Percentiles rank a stretch among this genome's conserved stretches.
These are phyloP conservation scores for Castanea sativa DNA, from an alignment of 306 rosid species.

Conservation along the genomic window DNA sequence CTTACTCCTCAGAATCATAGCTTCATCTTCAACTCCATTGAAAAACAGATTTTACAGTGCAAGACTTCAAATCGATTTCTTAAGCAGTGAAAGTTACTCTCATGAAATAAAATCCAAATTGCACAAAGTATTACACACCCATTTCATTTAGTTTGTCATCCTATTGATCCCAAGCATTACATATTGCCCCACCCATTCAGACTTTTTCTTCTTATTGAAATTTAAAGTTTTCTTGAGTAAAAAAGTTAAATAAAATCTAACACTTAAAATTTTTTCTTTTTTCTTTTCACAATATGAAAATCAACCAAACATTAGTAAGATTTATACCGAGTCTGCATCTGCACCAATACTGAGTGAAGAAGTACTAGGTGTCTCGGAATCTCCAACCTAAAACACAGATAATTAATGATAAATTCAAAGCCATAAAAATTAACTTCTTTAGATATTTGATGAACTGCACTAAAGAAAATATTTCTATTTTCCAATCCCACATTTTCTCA, in stretches of 20 bases:
- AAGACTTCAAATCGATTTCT: neutral
- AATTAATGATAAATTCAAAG: constrained; percentile 10
- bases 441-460: constrained; percentile 6
- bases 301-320: neutral
- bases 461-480: neutral
- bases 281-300: neutral
- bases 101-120: neutral
- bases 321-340: constrained; percentile 63
- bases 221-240: neutral
- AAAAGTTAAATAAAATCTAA: neutral
- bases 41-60: neutral
- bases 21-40: neutral
- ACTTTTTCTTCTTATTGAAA: neutral
- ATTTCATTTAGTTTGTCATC: neutral
- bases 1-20: neutral
- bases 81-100: neutral
- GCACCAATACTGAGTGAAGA: constrained; percentile 54
- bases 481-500: neutral
- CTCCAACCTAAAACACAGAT: constrained; percentile 51
- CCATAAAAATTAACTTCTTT: neutral
- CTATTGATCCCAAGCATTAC: neutral
- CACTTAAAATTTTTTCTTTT: too few relatives aligned
- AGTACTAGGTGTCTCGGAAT: constrained; percentile 58
- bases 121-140: neutral
- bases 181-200: neutral